These are phyloP conservation scores for Citrus inodora DNA, from an alignment of 345 rosid genomes.

Conservation along the genomic window DNA sequence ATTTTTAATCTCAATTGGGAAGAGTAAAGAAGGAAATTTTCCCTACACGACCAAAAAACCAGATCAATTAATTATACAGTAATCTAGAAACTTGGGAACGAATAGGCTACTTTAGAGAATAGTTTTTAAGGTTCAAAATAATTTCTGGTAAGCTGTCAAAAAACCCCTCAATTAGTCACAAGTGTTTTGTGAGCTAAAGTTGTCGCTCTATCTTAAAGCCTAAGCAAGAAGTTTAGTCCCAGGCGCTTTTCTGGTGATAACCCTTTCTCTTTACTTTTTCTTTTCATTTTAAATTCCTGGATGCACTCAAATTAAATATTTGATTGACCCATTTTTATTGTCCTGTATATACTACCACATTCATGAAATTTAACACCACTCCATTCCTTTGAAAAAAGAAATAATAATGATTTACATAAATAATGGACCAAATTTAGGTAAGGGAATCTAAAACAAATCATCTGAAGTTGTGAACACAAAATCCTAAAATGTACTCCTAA, in stretches of 20 bases:
- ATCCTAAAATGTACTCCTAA: neutral
- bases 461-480: neutral
- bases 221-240: neutral
- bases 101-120: neutral
- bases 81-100: neutral
- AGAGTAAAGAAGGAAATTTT: constrained; percentile 46
- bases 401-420: no score
- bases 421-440: neutral
- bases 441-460: neutral
- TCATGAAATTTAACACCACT: neutral
- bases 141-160: neutral
- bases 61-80: neutral
- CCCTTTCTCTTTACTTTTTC: no score
- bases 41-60: constrained; percentile 42
- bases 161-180: neutral
- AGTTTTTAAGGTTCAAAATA: neutral
- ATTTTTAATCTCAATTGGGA: constrained; percentile 79
- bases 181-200: neutral
- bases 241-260: neutral
- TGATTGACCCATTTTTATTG: neutral
- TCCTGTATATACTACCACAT: neutral
- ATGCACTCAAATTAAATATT: neutral
- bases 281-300: neutral
- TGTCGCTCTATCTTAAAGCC: neutral
- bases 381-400: neutral